Evolutionary conservation across 208 protist genomes (phyloP), one percentile per base, ranked within the genome.

Genomic region (Leishmania mexicana): DNA sequence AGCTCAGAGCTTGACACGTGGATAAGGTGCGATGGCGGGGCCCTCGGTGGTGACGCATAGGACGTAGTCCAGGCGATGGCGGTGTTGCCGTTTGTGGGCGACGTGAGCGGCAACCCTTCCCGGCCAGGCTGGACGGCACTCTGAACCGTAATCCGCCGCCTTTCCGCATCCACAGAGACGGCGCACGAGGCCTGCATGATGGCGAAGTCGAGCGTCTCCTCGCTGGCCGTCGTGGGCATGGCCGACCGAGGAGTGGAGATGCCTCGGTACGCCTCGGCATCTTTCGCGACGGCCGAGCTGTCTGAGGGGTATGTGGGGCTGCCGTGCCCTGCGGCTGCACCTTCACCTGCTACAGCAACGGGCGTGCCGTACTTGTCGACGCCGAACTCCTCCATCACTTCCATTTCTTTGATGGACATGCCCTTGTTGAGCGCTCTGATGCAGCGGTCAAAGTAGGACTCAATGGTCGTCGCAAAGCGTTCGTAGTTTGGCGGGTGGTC

Each of bases 311-410:
- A 17, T 35, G 10, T 6, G n/a, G 24, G 42, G 19, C 21, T 42
- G 7, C 21, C 7, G 68, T n/a, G 7, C 24, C 42, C 45, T 24
- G 62, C 68, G 19, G 24, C 7, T 11, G n/a, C 45, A 17, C 62
- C 49, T 19, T 64, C 35, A 40, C 24, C 15, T 6, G 82, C 35
- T 24, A 65, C 42, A 11, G 76, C 62, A 4, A 83, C 21, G 11
- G 80, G 79, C 10, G 68, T 53, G 45, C 90, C 90, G 19, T 91
- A 58, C 67, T 83, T 84, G 84, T 91, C 90, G 6, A 93, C 90
- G 31, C 74, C 79, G 70, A 82, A 93, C 60, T 73, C 83, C 79
- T 91, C 86, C 90, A 93, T 93, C 90, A 92, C 88, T 47, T 93
- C 90, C 87, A 91, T 91, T 38, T 91, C 76, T 71, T 93, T 93